A percentile compares a stretch with the other conserved stretches of the same genome.
Evolutionary conservation across 2,329 filamentous ascomycete genomes (phyloP).

Genomic region (Penicillium sp.): DNA sequence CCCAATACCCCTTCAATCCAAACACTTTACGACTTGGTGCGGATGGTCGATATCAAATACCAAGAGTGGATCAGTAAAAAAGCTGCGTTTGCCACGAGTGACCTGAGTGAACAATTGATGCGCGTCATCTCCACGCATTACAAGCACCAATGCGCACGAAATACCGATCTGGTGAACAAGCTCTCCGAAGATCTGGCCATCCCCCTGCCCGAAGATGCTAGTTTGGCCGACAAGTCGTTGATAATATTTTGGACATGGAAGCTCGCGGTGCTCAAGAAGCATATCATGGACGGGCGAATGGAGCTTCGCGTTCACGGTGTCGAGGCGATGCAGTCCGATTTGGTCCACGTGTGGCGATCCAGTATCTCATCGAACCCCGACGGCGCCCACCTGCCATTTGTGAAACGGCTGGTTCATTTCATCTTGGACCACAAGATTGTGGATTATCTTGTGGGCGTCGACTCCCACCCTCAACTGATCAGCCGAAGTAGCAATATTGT

Average conservation of each 20-base stretch:
- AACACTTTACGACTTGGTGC: slow-evolving; percentile 25
- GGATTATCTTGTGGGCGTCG: slow-evolving; percentile 81
- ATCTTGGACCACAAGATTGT: slow-evolving; percentile 66
- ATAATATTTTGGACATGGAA: slow-evolving; percentile 55
- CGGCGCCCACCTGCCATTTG: slow-evolving; percentile 46
- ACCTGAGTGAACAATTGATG: slow-evolving; percentile 36
- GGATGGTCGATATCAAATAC: slow-evolving; percentile 31
- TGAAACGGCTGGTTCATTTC: slow-evolving; percentile 64
- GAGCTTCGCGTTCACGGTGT: slow-evolving; percentile 77
- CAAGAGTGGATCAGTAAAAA: slow-evolving; percentile 40
- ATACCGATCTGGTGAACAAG: slow-evolving; percentile 27
- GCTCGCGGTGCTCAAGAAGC: slow-evolving; percentile 61
- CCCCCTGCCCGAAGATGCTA: slow-evolving; percentile 25
- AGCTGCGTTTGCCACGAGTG: slow-evolving; percentile 37
- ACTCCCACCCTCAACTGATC: slow-evolving; percentile 88
- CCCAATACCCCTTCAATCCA: slow-evolving; percentile 16
- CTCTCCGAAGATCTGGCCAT: slow-evolving; percentile 35
- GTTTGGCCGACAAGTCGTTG: slow-evolving; percentile 23
- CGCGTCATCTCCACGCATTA: slow-evolving; percentile 29
- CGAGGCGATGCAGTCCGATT: slow-evolving; percentile 62
- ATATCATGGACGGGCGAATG: slow-evolving; percentile 82
- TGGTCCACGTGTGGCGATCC: slow-evolving; percentile 61
- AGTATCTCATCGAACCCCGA: slow-evolving; percentile 45
- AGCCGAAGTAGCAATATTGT: slow-evolving; percentile 74
- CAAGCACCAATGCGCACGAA: slow-evolving; percentile 24